Evolutionary conservation across 2,329 filamentous ascomycete genomes (phyloP).

Genomic region (Sclerotinia sclerotiorum): DNA sequence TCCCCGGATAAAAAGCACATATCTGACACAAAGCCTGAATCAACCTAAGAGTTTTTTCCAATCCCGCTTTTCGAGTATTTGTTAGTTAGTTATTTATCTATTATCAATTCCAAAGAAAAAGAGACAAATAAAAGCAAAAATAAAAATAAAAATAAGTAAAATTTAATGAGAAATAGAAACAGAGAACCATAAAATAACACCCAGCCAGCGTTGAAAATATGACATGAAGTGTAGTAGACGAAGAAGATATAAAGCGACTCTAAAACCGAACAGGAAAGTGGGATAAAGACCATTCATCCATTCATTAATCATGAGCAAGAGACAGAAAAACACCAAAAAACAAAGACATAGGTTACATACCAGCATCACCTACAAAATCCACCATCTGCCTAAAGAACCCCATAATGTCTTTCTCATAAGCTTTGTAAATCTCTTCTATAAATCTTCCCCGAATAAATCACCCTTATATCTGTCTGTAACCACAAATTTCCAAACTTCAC

Average conservation of each 20-base stretch:
- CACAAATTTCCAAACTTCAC: no score
- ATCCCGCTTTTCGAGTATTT: slow-evolving; percentile 47
- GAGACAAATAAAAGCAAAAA: no score
- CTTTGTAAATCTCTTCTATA: no score
- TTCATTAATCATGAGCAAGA: no score
- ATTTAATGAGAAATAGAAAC: not conserved
- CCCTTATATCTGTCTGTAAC: no score
- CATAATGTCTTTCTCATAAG: not conserved
- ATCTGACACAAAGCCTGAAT: slow-evolving; percentile 54
- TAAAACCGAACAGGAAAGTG: not conserved
- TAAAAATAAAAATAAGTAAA: no score
- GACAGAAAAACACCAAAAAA: no score
- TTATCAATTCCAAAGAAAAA: not conserved
- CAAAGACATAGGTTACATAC: slow-evolving; percentile 25
- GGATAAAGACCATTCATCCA: not conserved
- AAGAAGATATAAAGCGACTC: not conserved
- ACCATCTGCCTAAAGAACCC: slow-evolving; percentile 29
- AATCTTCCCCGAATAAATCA: no score
- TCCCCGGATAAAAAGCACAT: slow-evolving; percentile 46
- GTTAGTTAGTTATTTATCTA: no score
- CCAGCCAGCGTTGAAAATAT: no score
- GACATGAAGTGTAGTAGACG: no score
- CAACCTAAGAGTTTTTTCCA: slow-evolving; percentile 61
- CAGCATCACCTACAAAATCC: slow-evolving; percentile 35
- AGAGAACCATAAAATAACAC: not conserved